A percentile compares a stretch with the other conserved stretches of the same genome.
Conservation (phyloP, 805 yeast species). For the Candida namnaoensis region DNA sequence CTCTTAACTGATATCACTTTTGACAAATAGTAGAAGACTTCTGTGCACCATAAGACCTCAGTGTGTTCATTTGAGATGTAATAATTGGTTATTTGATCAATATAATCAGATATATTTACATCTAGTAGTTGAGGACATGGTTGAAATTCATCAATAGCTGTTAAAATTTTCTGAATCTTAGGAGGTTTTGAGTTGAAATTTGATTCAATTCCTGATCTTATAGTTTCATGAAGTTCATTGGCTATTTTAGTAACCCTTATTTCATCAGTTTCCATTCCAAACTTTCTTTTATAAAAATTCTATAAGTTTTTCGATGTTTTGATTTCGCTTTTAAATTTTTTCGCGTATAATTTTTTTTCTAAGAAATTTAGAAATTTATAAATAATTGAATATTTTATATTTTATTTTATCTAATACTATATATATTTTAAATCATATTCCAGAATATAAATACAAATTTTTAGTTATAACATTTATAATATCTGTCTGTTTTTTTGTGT, state of each 20-base stretch:
- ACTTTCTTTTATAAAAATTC: no score
- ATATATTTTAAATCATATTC: no score
- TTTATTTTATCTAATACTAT: no score
- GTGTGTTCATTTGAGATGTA: slow-evolving; percentile 13
- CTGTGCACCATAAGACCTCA: slow-evolving; percentile 6
- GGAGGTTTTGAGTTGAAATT: neutral
- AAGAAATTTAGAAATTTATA: no score
- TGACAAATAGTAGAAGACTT: slow-evolving; percentile 47
- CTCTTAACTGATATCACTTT: slow-evolving; percentile 62
- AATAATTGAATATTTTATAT: no score
- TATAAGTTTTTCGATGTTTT: no score
- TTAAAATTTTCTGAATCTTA: slow-evolving; percentile 5
- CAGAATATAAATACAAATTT: no score
- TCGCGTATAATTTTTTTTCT: no score
- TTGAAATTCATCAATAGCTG: slow-evolving; percentile 39
- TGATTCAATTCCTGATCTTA: slow-evolving; percentile 5
- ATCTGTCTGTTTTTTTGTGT: no score
- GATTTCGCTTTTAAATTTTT: no score
- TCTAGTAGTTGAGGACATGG: slow-evolving; percentile 46
- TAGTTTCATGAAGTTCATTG: slow-evolving; percentile 9
- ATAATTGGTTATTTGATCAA: slow-evolving; percentile 18
- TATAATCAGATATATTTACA: slow-evolving; percentile 23
- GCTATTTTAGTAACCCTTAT: slow-evolving; percentile 20
- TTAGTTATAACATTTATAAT: no score
- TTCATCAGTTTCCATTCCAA: slow-evolving; percentile 23